Base-by-base conservation (phyloP, 2,329 filamentous ascomycete genomes). In the Botrytis deweyae region DNA sequence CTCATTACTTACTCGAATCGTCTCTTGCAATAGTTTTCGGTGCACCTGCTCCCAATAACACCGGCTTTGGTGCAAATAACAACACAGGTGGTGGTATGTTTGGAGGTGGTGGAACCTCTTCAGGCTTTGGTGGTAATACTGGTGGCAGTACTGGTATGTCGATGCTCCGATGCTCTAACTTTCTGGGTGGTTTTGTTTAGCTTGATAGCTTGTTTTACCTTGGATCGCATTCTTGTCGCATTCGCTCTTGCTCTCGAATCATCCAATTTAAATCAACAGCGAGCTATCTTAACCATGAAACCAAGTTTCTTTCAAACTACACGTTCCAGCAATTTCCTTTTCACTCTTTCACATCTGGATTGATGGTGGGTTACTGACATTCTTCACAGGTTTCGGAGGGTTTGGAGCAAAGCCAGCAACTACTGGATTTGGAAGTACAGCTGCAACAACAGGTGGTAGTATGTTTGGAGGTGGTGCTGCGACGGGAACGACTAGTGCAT, bases 401-500 rank as follows among this genome's bases (percentile, higher is more conserved):
- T 81, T 81, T 75, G 80, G 80, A 42, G 78, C 79, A 70, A 85
- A 84, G 58, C 81, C 84, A 74, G 78, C 81, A 67, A 58, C 66
- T 33, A 33, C 58, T 18, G 81, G 78, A 16, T 90, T 90, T 77
- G 88, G 88, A 64, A 78, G 81, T 75, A 79, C 82, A 70, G 80
- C 82, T 73, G 80, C 82, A 70, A 81, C 81, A 40, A 81, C 84
- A 42, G 83, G 85, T 73, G 84, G 85, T 61, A 84, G 86, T 42
- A 82, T 91, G 76, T 91, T 91, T 77, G 88, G 87, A 62, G 74
- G 74, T 63, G 78, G 79, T 42, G 75, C 79, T 61, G 80, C 80
- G 33, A 77, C 84, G 36, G 80, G 79, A 42, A 70, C 55, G 76
- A 77, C 49, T 58, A 61, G 70, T 58, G 77, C 74, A 38, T 78